Base-by-base conservation (phyloP, 495 filamentous ascomycete species). In the Penicillium argentinense region DNA sequence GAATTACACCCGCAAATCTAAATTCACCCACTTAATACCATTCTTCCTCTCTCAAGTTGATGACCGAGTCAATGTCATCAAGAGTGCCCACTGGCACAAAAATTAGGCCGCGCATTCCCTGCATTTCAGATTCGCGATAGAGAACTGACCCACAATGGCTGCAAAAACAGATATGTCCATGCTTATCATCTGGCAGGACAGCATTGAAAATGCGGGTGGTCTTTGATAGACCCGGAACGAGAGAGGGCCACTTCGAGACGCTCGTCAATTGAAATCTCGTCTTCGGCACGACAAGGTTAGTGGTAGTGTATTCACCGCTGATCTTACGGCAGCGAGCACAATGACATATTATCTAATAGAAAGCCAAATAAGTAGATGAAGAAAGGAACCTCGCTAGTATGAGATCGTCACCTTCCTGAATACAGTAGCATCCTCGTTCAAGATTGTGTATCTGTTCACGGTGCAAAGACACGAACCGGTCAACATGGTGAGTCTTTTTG, bases 261-360 rank as follows among this genome's bases (percentile, higher is more conserved):
- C 25, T 26, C 25, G 25, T 26, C 25, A 26, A 26, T 11, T 26
- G 5, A 5, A 26, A 26, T 11, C 11, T 26, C 5, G 4, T 25
- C 41, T 44, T 34, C 5, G 27, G 27, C 4, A 44, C 4, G 12
- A 44, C 13, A 17, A 44, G 28, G 41, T 44, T 44, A 6, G 41
- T 44, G 5, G 17, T 44, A 13, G 9, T 32, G 12, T 32, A 34
- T 34, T 12, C 41, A 6, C 41, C 41, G 21, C 28, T 24, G 18
- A 44, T 24, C 29, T 33, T 44, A 21, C 41, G 41, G 29, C 41
- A 44, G 18, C 41, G 41, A 24, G 41, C 27, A 44, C 41, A 44
- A 21, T 33, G 9, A 18, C 41, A 44, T 44, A 11, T 34, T 44
- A 44, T 44, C 41, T 44, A 34, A 5, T 9, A 18, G 24, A 26